These are phyloP conservation scores for Colletotrichum kahawae DNA, from an alignment of 2,329 filamentous ascomycete species.

Conservation along the genomic window DNA sequence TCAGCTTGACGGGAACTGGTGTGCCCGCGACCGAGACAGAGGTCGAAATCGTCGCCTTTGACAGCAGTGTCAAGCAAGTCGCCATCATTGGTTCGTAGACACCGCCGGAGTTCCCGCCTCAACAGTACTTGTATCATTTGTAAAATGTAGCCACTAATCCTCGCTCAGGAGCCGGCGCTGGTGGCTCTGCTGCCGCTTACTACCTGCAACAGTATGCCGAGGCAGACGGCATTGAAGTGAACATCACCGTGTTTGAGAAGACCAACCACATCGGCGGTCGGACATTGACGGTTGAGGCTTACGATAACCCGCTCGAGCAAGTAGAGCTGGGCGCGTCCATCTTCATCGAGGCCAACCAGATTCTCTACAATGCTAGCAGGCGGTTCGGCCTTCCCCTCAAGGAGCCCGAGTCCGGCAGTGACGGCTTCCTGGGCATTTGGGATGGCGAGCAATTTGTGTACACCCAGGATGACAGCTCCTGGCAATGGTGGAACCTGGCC, in stretches of 20 bases:
- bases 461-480: constrained; percentile 60
- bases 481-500: constrained; percentile 79
- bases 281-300: constrained; percentile 82
- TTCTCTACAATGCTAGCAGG: constrained; percentile 75
- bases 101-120: not conserved
- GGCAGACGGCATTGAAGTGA: constrained; percentile 62
- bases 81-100: constrained; percentile 31
- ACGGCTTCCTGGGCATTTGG: constrained; percentile 78
- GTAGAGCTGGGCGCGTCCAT: constrained; percentile 92
- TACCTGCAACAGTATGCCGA: constrained; percentile 76
- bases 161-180: constrained; percentile 80
- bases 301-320: constrained; percentile 67
- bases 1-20: constrained; percentile 16
- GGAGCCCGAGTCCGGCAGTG: constrained; percentile 49
- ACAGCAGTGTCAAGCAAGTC: constrained; percentile 26
- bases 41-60: not conserved
- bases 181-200: constrained; percentile 86
- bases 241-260: constrained; percentile 90
- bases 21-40: constrained; percentile 18
- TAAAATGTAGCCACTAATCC: not conserved
- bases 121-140: not conserved
- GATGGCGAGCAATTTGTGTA: constrained; percentile 79
- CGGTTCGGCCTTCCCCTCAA: constrained; percentile 71
- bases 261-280: constrained; percentile 81
- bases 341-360: constrained; percentile 85